Conservation (phyloP, 108 stramenopile genomes). For the Skeletonema costatum region DNA sequence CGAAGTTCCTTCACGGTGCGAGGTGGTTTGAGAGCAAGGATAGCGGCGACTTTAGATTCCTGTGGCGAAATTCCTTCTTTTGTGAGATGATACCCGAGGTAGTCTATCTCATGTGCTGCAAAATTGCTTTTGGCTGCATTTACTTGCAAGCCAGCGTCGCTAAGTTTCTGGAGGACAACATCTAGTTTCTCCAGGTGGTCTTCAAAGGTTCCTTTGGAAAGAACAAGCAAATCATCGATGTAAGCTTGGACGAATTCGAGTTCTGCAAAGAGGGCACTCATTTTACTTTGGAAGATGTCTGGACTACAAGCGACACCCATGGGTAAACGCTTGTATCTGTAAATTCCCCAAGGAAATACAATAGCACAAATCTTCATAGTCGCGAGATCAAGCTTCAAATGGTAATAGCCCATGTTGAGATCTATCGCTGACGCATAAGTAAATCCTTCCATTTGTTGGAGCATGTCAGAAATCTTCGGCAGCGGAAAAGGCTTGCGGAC, state of each 20-base stretch:
- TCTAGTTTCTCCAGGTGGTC: constrained; percentile 40
- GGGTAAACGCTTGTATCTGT: too few species aligned
- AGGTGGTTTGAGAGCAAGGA: constrained; percentile 20
- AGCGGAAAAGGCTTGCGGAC: too few species aligned
- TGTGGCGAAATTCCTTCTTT: constrained; percentile 17
- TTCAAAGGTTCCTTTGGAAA: constrained; percentile 13
- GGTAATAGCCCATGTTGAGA: too few species aligned
- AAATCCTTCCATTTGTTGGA: too few species aligned
- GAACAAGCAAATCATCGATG: constrained; percentile 42
- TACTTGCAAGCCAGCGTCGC: constrained; percentile 14
- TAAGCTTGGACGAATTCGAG: background rate
- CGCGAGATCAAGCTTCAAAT: too few species aligned
- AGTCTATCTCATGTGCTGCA: constrained; percentile 19
- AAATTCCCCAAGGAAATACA: too few species aligned
- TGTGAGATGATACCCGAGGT: constrained; percentile 27
- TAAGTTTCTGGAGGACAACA: constrained; percentile 10
- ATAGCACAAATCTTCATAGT: too few species aligned
- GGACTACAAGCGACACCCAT: too few species aligned
- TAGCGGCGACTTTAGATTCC: constrained; percentile 38
- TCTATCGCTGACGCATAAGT: too few species aligned
- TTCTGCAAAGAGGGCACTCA: too few species aligned
- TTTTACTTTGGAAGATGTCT: too few species aligned
- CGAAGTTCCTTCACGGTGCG: constrained; percentile 6
- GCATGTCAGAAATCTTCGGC: too few species aligned
- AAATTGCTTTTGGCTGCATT: constrained; percentile 1